These are phyloP conservation scores for Tilletia horrida DNA, from an alignment of 1,284 basidiomycete genomes.

Conservation along the genomic window DNA sequence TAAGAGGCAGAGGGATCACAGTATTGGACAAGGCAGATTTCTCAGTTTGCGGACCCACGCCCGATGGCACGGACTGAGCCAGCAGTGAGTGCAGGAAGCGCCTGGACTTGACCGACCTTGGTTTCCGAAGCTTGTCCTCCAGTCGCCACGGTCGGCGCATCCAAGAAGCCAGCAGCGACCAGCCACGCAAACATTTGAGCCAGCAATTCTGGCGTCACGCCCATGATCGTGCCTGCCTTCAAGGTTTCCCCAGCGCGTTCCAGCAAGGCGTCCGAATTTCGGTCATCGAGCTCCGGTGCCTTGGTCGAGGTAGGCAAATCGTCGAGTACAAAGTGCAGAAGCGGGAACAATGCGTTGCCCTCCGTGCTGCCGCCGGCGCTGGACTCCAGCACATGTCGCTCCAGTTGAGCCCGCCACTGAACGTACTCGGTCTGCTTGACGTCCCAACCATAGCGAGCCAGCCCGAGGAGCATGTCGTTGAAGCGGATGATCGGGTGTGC, in stretches of 20 bases:
- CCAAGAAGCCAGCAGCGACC: constrained; percentile 78
- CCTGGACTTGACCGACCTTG: constrained; percentile 24
- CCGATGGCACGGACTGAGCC: constrained; percentile 48
- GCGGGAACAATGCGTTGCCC: constrained; percentile 94
- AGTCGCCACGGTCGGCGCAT: constrained; percentile 47
- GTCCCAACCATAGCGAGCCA: constrained; percentile 76
- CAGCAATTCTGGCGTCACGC: constrained; percentile 74
- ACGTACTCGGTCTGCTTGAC: constrained; percentile 81
- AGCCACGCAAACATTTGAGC: constrained; percentile 94
- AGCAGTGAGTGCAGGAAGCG: constrained; percentile 41
- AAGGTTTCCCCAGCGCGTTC: constrained; percentile 17
- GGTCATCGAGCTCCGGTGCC: constrained; percentile 83
- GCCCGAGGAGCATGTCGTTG: constrained; percentile 77
- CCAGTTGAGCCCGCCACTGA: constrained; percentile 83
- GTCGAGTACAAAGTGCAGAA: constrained; percentile 88
- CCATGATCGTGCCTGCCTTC: constrained; percentile 56
- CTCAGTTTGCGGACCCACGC: constrained; percentile 46
- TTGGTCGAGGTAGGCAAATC: constrained; percentile 96
- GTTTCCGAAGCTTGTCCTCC: not conserved
- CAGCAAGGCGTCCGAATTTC: constrained; percentile 64
- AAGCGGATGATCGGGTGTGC: constrained; percentile 83
- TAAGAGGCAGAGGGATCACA: too few species aligned
- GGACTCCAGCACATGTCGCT: constrained; percentile 77
- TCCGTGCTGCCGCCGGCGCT: constrained; percentile 53
- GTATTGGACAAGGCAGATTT: too few species aligned